Evolutionary conservation across 83 land plant genomes (phyloP), one percentile per base, ranked within the genome.

Genomic region (Larix sibirica): DNA sequence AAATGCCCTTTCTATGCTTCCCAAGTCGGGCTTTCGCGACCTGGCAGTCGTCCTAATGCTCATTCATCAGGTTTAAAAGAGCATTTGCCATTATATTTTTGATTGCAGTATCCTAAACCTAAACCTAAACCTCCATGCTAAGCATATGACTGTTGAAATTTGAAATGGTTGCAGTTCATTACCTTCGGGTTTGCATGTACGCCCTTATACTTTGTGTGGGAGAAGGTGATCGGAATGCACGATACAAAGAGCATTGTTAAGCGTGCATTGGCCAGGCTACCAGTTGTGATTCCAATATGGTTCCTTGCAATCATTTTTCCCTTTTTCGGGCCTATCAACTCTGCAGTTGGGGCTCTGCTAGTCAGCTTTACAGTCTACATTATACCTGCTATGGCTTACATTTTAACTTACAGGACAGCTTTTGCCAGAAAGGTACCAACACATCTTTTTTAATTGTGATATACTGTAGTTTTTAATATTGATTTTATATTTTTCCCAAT

Each of bases 151-250:
- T 71, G 1, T 42, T 44, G 10, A 38, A 42, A n/a, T n/a, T 44
- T 20, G 58, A 26, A 44, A 4, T 66, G 38, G 36, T 4, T 76
- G 74, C 89, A 94, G 96, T 94, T 94, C 83, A 94, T 92, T 64
- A 92, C 94, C 28, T 92, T 94, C 73, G 96, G 96, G 80, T 90
- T 94, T 62, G 91, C 94, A 0, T 90, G 94, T 77, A 92, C 92
- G 54, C 95, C 96, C 4, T 62, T 94, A 83, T 94, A 92, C 88
- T 92, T 94, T 76, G 92, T 94, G 63, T 94, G 96, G 96, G 96
- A 94, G 89, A 94, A 94, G 77, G 91, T 92, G 77, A 88, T 92
- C 9, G 95, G 96, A 18, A 86, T 94, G 92, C 96, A 94, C 62
- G 92, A 94, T 86, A 88, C 95, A 17, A 89, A 81, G 84, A 90